A percentile compares a stretch with the other conserved stretches of the same genome.
phyloP scores from a whole-genome alignment of 1,139 yeast species.

The Wickerhamiella pararugosa region DNA sequence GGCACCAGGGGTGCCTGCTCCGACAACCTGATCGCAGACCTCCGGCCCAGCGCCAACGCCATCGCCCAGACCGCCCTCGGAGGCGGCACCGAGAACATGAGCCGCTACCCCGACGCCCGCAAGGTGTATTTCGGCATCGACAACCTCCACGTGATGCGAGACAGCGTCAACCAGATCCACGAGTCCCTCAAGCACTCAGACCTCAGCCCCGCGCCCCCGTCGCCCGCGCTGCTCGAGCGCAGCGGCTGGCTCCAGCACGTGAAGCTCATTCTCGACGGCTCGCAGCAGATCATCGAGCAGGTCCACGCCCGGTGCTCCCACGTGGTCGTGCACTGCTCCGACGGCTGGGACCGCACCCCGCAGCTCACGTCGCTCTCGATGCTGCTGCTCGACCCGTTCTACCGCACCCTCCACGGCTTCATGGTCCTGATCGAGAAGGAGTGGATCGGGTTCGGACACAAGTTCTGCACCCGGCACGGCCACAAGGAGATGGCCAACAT shows the following conservation, averaged over 20 bases:
- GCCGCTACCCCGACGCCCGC: slow-evolving; percentile 51
- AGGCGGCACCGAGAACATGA: slow-evolving; percentile 92
- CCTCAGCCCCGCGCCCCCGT: slow-evolving; percentile 32
- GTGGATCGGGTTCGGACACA: slow-evolving; percentile 90
- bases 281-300: slow-evolving; percentile 64
- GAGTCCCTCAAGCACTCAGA: slow-evolving; percentile 59
- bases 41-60: slow-evolving; percentile 86
- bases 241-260: slow-evolving; percentile 74
- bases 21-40: slow-evolving; percentile 69
- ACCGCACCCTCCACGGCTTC: slow-evolving; percentile 75
- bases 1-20: slow-evolving; percentile 21
- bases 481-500: slow-evolving; percentile 9
- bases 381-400: slow-evolving; percentile 80
- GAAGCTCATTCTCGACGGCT: slow-evolving; percentile 54
- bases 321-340: slow-evolving; percentile 82
- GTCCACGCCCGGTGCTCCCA: slow-evolving; percentile 72
- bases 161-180: slow-evolving; percentile 51
- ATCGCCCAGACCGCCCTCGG: slow-evolving; percentile 95
- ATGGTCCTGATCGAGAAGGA: slow-evolving; percentile 79
- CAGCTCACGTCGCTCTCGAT: slow-evolving; percentile 77
- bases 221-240: slow-evolving; percentile 36
- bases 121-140: slow-evolving; percentile 82
- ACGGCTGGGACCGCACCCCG: slow-evolving; percentile 97
- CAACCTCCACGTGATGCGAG: slow-evolving; percentile 90
- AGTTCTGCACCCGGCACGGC: slow-evolving; percentile 73